Evolutionary conservation across 257 asterid genomes (phyloP).

Genomic region (Nicotiana tabacum): DNA sequence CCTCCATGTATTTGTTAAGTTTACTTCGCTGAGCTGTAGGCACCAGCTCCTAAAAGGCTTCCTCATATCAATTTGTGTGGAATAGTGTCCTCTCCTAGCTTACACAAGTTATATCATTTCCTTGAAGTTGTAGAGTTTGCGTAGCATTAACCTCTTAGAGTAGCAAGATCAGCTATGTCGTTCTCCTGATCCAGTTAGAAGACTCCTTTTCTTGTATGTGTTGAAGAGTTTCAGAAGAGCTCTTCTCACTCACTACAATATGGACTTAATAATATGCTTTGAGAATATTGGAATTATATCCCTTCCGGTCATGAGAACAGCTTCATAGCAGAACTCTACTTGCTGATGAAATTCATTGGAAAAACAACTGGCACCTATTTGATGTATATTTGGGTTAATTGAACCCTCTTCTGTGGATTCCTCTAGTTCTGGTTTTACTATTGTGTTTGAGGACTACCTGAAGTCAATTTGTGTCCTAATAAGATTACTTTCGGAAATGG

Average conservation of each 20-base stretch:
- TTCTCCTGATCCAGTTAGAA: background rate
- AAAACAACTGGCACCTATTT: background rate
- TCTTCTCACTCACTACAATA: background rate
- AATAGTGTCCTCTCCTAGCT: background rate
- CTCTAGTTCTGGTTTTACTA: background rate
- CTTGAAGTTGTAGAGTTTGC: background rate
- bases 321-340: background rate
- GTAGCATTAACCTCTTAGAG: background rate
- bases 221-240: background rate
- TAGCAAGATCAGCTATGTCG: background rate
- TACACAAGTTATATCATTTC: background rate
- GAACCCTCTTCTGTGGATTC: background rate
- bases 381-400: background rate
- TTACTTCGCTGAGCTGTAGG: background rate
- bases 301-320: background rate
- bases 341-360: background rate
- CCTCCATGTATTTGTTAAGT: background rate
- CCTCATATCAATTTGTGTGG: background rate
- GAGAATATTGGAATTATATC: background rate
- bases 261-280: background rate
- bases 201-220: background rate
- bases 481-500: background rate
- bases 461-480: background rate
- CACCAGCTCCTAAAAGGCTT: background rate
- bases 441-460: background rate